phyloP scores from a whole-genome alignment of 179 eudicot genomes.

The Corrigiola litoralis region DNA sequence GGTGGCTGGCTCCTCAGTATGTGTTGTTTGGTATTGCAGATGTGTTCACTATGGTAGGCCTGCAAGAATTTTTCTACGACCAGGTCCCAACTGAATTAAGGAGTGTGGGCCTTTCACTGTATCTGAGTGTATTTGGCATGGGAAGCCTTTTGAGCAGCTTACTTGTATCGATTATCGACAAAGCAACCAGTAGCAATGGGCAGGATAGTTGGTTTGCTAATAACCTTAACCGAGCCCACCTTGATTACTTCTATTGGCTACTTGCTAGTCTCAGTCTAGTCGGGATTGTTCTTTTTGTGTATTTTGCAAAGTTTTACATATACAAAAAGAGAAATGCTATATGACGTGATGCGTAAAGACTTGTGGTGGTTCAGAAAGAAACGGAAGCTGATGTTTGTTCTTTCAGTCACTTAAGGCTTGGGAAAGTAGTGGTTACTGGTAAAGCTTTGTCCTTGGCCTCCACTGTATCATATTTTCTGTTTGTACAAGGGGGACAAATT shows the following conservation, averaged over 20 bases:
- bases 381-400: background rate
- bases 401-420: too few relatives aligned
- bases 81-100: conserved; percentile 60
- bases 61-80: conserved; percentile 76
- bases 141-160: conserved; percentile 62
- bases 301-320: conserved; percentile 46
- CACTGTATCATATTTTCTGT: too few relatives aligned
- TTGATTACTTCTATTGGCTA: conserved; percentile 70
- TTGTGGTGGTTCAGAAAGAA: background rate
- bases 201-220: conserved; percentile 55
- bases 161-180: conserved; percentile 44
- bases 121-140: conserved; percentile 46
- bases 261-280: conserved; percentile 49
- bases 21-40: conserved; percentile 51
- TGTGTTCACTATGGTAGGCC: conserved; percentile 62
- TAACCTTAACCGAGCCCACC: conserved; percentile 62
- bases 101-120: conserved; percentile 57
- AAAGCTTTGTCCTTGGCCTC: too few relatives aligned
- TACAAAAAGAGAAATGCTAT: conserved; percentile 28
- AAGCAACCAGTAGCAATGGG: conserved; percentile 29
- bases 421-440: too few relatives aligned
- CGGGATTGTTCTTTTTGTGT: conserved; percentile 32
- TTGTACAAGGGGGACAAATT: too few relatives aligned
- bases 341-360: background rate
- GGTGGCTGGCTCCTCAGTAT: conserved; percentile 74